Evolutionary conservation across 2,329 filamentous ascomycete genomes (phyloP).

Genomic region (Clonostachys solani): DNA sequence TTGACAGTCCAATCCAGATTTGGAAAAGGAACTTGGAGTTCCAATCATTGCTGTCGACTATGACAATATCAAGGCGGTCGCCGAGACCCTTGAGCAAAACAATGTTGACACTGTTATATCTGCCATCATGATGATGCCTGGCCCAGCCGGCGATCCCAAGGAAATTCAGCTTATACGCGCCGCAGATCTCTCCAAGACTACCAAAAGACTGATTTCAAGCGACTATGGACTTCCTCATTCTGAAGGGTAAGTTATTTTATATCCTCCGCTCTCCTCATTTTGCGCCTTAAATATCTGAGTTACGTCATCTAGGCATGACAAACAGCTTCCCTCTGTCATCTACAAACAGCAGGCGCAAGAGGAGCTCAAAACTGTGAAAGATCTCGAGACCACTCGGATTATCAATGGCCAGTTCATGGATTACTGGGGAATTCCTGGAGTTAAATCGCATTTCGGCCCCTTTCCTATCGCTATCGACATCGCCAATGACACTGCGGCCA

Average conservation of each 20-base stretch:
- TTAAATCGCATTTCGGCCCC: constrained; percentile 24
- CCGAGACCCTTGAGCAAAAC: constrained; percentile 21
- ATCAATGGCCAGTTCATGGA: constrained; percentile 39
- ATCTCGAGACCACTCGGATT: not conserved
- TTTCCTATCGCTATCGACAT: constrained; percentile 38
- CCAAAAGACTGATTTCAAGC: constrained; percentile 35
- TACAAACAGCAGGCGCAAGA: not conserved
- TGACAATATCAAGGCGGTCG: constrained; percentile 11
- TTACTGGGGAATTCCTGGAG: constrained; percentile 32
- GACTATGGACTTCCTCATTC: constrained; percentile 26
- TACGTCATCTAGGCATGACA: not conserved
- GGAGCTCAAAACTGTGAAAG: not conserved
- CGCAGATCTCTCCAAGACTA: constrained; percentile 27
- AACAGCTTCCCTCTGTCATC: not conserved
- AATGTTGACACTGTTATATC: constrained; percentile 40
- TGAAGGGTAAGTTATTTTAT: not conserved
- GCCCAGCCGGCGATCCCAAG: constrained; percentile 21
- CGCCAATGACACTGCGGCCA: constrained; percentile 33
- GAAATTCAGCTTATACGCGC: constrained; percentile 34
- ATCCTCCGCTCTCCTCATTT: no score
- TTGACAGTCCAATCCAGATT: no score
- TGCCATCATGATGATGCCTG: constrained; percentile 22
- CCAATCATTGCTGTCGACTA: constrained; percentile 20
- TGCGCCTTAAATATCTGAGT: no score
- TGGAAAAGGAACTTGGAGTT: constrained; percentile 6